phyloP scores from a whole-genome alignment of 257 asterid genomes.

The Solanum rostratum region DNA sequence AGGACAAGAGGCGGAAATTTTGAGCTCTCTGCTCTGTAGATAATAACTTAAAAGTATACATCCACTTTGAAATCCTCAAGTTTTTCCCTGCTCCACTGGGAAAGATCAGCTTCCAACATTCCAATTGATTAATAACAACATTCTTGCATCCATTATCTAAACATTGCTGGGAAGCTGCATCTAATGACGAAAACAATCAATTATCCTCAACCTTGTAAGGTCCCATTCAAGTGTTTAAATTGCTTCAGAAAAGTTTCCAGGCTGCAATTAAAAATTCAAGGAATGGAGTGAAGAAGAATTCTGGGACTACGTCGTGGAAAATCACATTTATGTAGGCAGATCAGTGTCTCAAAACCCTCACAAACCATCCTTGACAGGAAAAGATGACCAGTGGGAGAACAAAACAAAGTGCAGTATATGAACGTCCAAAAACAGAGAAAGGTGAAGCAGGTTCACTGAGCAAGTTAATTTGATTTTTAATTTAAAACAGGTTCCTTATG shows the following conservation, averaged over 20 bases:
- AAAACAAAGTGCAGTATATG: neutral
- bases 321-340: neutral
- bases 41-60: neutral
- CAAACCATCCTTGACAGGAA: neutral
- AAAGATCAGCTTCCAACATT: neutral
- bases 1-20: neutral
- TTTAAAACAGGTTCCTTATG: neutral
- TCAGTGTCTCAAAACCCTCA: neutral
- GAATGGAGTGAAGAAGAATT: neutral
- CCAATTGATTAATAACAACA: neutral
- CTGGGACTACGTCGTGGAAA: neutral
- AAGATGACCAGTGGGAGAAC: neutral
- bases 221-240: neutral
- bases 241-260: constrained; percentile 26
- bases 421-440: neutral
- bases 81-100: neutral
- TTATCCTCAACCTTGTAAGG: neutral
- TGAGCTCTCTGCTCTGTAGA: neutral
- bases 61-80: neutral
- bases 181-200: neutral
- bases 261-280: constrained; percentile 12
- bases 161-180: neutral
- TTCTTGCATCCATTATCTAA: neutral
- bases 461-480: neutral
- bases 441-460: neutral